These are phyloP conservation scores for Colletotrichum orbiculare DNA, from an alignment of 2,329 filamentous ascomycete genomes.

Conservation along the genomic window DNA sequence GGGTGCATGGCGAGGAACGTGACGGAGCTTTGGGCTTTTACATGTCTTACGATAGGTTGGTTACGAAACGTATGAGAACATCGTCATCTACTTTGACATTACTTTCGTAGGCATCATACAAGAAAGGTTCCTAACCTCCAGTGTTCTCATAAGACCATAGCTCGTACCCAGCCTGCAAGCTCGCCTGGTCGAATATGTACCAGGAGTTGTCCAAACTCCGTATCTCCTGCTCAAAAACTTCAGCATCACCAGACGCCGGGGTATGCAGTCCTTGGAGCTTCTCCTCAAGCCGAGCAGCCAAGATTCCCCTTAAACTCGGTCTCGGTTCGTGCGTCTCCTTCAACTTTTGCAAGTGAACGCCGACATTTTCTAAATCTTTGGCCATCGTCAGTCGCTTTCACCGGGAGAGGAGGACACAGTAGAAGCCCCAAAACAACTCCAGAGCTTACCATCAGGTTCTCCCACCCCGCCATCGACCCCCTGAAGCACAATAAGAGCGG, in stretches of 20 bases:
- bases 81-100: too few relatives aligned
- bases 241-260: conserved; percentile 36
- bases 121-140: conserved; percentile 6
- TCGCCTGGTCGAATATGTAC: conserved; percentile 43
- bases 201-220: conserved; percentile 39
- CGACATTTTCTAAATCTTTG: conserved; percentile 44
- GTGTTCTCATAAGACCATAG: conserved; percentile 34
- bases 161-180: conserved; percentile 40
- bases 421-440: background rate
- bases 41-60: too few relatives aligned
- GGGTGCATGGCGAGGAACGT: too few relatives aligned
- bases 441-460: conserved; percentile 48
- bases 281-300: conserved; percentile 42
- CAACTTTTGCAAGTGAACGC: conserved; percentile 44
- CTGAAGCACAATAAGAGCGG: conserved; percentile 55
- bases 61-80: too few relatives aligned
- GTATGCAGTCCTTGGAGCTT: conserved; percentile 42
- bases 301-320: conserved; percentile 40
- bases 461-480: conserved; percentile 53
- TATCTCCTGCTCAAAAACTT: conserved; percentile 30
- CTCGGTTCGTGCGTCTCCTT: conserved; percentile 44
- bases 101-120: background rate
- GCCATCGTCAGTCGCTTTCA: background rate
- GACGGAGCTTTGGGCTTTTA: background rate
- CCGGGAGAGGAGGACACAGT: too few relatives aligned